Conservation (phyloP, 768 basidiomycete species). For the Pholiota microspora region DNA sequence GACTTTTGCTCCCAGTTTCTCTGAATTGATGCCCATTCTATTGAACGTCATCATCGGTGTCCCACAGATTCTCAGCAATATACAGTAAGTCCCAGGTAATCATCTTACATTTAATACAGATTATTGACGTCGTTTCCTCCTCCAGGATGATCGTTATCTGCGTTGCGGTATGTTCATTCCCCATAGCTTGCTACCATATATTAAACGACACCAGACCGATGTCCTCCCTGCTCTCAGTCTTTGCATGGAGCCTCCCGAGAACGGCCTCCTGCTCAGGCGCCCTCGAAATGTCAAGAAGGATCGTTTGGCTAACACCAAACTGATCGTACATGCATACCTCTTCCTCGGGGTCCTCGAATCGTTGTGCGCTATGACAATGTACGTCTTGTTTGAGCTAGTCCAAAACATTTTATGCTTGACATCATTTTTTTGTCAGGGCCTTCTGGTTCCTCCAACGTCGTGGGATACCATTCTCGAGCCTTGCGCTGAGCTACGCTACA, state of each 20-base stretch:
- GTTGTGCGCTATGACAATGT: constrained; percentile 49
- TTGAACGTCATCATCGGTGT: constrained; percentile 40
- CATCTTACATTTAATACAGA: background rate
- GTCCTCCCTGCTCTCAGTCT: constrained; percentile 53
- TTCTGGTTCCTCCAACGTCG: constrained; percentile 38
- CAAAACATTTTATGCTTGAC: constrained; percentile 12
- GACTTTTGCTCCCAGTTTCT: constrained; percentile 36
- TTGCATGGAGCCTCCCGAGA: constrained; percentile 60
- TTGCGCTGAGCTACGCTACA: constrained; percentile 39
- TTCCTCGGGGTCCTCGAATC: constrained; percentile 51
- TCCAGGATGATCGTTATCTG: constrained; percentile 50
- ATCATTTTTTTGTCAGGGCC: constrained; percentile 15
- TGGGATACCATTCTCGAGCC: constrained; percentile 45
- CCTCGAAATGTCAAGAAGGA: constrained; percentile 58
- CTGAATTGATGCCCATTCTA: constrained; percentile 60
- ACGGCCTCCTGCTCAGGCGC: constrained; percentile 51
- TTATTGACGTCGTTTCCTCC: background rate
- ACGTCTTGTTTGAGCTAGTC: constrained; percentile 9
- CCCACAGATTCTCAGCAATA: constrained; percentile 35
- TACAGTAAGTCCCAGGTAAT: constrained; percentile 31
- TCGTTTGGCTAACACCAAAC: constrained; percentile 48
- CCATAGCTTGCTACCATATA: background rate
- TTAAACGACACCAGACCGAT: constrained; percentile 39
- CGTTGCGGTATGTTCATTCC: constrained; percentile 29
- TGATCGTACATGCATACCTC: constrained; percentile 56